phyloP scores from a whole-genome alignment of 1,284 basidiomycete genomes.

The Phylloporus gajari region DNA sequence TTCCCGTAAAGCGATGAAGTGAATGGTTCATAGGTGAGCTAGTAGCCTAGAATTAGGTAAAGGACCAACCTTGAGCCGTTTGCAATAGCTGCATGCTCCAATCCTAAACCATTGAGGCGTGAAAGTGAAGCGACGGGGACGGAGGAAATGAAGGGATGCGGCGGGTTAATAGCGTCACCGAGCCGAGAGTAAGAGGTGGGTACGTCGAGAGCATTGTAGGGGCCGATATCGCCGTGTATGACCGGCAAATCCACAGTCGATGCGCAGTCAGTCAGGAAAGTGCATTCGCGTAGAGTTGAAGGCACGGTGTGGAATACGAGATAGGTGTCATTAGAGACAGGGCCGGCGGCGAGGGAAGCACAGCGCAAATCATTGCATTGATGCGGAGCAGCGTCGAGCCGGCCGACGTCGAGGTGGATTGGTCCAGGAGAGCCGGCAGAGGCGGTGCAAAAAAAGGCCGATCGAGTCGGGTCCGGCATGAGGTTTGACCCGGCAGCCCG shows the following conservation, averaged over 20 bases:
- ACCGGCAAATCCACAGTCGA: slow-evolving; percentile 14
- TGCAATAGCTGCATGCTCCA: slow-evolving; percentile 84
- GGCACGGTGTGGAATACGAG: background rate
- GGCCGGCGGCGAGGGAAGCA: slow-evolving; percentile 14
- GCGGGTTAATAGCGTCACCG: slow-evolving; percentile 23
- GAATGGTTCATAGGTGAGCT: slow-evolving; percentile 35
- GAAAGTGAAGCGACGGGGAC: slow-evolving; percentile 13
- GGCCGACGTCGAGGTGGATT: background rate
- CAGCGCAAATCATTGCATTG: slow-evolving; percentile 28
- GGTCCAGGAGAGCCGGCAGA: slow-evolving; percentile 24
- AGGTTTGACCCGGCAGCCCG: slow-evolving; percentile 21
- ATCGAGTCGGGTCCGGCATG: slow-evolving; percentile 21
- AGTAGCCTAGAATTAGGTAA: slow-evolving; percentile 5
- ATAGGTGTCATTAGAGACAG: slow-evolving; percentile 6
- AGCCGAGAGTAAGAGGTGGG: slow-evolving; percentile 19
- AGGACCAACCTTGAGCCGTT: slow-evolving; percentile 78
- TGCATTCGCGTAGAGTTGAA: slow-evolving; percentile 3
- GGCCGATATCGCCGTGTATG: slow-evolving; percentile 2
- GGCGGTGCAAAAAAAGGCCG: slow-evolving; percentile 19
- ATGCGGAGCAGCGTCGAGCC: slow-evolving; percentile 15
- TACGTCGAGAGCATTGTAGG: slow-evolving; percentile 1
- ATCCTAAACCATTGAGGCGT: slow-evolving; percentile 55
- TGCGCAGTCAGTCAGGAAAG: slow-evolving; percentile 13
- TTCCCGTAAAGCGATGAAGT: slow-evolving; percentile 17
- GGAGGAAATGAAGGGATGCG: slow-evolving; percentile 12